Conservation (phyloP, 2,329 filamentous ascomycete species). For the Alternaria arborescens region DNA sequence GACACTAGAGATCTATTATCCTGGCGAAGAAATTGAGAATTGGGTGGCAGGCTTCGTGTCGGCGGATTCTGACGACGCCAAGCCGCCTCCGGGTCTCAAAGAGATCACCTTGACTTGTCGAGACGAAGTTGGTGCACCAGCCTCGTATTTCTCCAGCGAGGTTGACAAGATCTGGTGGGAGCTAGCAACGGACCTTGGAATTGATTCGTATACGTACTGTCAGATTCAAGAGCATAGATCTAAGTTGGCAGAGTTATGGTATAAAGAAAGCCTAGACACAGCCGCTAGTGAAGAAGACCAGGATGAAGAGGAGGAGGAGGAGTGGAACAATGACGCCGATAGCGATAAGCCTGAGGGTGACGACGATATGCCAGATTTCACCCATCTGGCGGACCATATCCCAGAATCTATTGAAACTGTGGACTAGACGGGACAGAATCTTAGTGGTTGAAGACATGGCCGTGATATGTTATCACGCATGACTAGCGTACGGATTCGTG, state of each 20-base stretch:
- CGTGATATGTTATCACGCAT: not conserved
- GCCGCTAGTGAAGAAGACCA: not conserved
- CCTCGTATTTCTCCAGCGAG: slow-evolving; percentile 11
- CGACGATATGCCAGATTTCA: slow-evolving; percentile 4
- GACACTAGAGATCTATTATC: slow-evolving; percentile 25
- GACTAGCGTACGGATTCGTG: not conserved
- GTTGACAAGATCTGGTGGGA: slow-evolving; percentile 18
- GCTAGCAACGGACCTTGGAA: slow-evolving; percentile 4
- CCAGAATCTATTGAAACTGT: not conserved
- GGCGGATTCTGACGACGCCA: no score
- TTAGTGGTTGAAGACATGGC: not conserved
- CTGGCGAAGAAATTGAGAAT: slow-evolving; percentile 13
- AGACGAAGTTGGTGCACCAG: slow-evolving; percentile 16
- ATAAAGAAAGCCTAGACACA: slow-evolving; percentile 3
- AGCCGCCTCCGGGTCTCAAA: slow-evolving; percentile 2
- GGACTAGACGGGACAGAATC: not conserved
- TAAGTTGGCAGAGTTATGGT: slow-evolving; percentile 14
- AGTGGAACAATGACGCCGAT: slow-evolving; percentile 1
- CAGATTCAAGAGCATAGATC: slow-evolving; percentile 7
- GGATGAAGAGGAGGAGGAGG: not conserved
- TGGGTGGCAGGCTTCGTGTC: slow-evolving; percentile 18
- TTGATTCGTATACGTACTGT: slow-evolving; percentile 20
- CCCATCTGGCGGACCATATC: not conserved
- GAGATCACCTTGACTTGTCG: slow-evolving; percentile 25
- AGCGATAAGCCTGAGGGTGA: not conserved